phyloP scores from a whole-genome alignment of 306 rosid genomes.

The Corylus avellana region DNA sequence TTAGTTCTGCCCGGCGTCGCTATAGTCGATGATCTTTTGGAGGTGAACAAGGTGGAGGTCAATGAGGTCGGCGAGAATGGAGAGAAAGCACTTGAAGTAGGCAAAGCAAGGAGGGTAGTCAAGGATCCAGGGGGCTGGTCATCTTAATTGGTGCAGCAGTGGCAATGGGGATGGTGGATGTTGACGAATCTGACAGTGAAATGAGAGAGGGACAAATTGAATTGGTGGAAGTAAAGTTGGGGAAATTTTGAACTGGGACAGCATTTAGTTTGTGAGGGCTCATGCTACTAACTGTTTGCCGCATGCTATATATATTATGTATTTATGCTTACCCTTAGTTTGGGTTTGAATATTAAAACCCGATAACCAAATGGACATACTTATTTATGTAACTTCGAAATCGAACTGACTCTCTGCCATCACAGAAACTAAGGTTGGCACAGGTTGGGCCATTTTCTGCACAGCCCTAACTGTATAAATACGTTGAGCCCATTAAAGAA shows the following conservation, averaged over 20 bases:
- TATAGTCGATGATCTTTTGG: slow-evolving; percentile 60
- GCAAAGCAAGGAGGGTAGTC: slow-evolving; percentile 85
- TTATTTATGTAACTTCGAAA: background rate
- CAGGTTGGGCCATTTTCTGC: background rate
- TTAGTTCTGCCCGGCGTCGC: no score
- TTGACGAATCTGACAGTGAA: background rate
- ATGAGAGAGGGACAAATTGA: background rate
- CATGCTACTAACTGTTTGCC: background rate
- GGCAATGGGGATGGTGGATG: slow-evolving; percentile 3
- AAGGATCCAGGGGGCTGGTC: slow-evolving; percentile 77
- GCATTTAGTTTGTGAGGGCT: background rate
- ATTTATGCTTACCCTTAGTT: no score
- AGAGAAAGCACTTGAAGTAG: slow-evolving; percentile 64
- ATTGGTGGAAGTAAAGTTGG: background rate
- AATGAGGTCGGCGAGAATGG: slow-evolving; percentile 54
- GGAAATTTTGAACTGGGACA: background rate
- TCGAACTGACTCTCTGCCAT: background rate
- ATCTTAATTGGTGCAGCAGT: slow-evolving; percentile 66
- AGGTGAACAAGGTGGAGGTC: slow-evolving; percentile 73
- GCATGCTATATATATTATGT: background rate
- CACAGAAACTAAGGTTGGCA: background rate
- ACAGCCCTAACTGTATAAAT: background rate
- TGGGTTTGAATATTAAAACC: background rate
- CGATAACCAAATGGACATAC: background rate
- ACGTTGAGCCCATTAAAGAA: background rate